Base-by-base conservation (phyloP, 2,329 filamentous ascomycete genomes). In the Lasiodiplodia hormozganensis region DNA sequence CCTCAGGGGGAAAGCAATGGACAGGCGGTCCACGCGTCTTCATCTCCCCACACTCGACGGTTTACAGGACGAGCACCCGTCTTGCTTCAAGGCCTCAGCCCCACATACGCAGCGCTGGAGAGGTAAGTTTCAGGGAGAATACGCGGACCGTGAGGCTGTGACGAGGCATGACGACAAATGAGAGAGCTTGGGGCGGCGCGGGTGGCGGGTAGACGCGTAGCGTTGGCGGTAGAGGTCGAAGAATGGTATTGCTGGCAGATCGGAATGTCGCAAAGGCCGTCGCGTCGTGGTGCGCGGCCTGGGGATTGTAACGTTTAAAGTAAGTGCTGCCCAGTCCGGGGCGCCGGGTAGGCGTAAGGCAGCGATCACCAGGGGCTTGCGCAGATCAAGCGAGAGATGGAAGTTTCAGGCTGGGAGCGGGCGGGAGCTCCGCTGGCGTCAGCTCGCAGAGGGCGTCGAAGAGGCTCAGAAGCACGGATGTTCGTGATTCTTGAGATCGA, bases 41-140 rank as follows among this genome's bases (percentile, higher is more conserved):
- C 56, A 67, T 67, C 65, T 57, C 34, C 12, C 31, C 58, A 23
- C 25, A 18, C 28, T 36, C 38, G 51, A 68, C 11, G 52, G 54
- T 43, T 34, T 25, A 65, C 56, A 47, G 25, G 40, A 23, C 47
- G 28, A 51, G 49, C 25, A 38, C 43, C 54, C 62, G 43, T 21
- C 40, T 28, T 67, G 68, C 68, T 51, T 62, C 62, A 60, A 67
- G 62, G 62, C 54, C 62, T 31, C 66, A 12, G 66, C 56, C 66
- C 67, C 67, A 68, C 67, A 68, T 68, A 54, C 40, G 40, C 56
- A 57, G 57, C 28, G 47, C 51, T 31, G 65, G 52, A 31, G 34
- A 53, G 28, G 65, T n/a, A 62, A 68, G 68, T 49, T 18, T n/a
- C 60, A 64, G 57, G 56, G 57, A 56, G 68, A n/a, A 23, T 40